Evolutionary conservation across 2,329 filamentous ascomycete genomes (phyloP).

Genomic region (Triangularia setosa): DNA sequence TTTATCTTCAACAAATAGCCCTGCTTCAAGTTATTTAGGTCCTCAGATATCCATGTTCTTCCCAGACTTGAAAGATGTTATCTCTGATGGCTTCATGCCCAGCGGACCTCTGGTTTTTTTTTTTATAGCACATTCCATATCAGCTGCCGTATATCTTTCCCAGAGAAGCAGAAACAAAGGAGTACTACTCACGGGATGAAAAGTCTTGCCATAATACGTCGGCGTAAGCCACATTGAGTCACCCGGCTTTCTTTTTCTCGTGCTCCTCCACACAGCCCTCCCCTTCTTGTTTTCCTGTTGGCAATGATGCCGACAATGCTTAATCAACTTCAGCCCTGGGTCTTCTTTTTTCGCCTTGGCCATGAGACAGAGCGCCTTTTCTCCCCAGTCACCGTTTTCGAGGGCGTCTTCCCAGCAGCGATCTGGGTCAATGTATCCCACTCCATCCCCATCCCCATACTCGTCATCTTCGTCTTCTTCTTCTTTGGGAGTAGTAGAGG

Average conservation of each 20-base stretch:
- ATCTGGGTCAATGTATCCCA: slow-evolving; percentile 35
- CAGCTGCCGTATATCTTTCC: too few relatives aligned
- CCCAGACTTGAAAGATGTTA: slow-evolving; percentile 34
- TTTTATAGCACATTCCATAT: not conserved
- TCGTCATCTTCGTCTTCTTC: slow-evolving; percentile 1
- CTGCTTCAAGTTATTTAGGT: too few relatives aligned
- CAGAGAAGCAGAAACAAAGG: not conserved
- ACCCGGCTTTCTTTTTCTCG: slow-evolving; percentile 26
- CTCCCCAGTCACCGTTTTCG: slow-evolving; percentile 40
- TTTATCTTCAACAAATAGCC: not conserved
- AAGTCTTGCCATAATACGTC: slow-evolving; percentile 44
- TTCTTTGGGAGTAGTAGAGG: not conserved
- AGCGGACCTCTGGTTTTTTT: not conserved
- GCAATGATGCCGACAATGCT: not conserved
- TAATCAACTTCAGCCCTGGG: slow-evolving; percentile 31
- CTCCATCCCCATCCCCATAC: slow-evolving; percentile 28
- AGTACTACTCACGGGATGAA: slow-evolving; percentile 28
- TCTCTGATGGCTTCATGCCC: slow-evolving; percentile 38
- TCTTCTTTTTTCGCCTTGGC: slow-evolving; percentile 37
- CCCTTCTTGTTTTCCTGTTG: not conserved
- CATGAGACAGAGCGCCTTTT: slow-evolving; percentile 43
- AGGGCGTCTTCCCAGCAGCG: slow-evolving; percentile 35
- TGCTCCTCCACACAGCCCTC: slow-evolving; percentile 1
- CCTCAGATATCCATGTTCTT: slow-evolving; percentile 14
- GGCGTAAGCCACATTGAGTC: slow-evolving; percentile 46